A percentile compares a stretch with the other conserved stretches of the same genome.
These are phyloP conservation scores for Castanopsis chinensis DNA, from an alignment of 306 rosid genomes.

Conservation along the genomic window DNA sequence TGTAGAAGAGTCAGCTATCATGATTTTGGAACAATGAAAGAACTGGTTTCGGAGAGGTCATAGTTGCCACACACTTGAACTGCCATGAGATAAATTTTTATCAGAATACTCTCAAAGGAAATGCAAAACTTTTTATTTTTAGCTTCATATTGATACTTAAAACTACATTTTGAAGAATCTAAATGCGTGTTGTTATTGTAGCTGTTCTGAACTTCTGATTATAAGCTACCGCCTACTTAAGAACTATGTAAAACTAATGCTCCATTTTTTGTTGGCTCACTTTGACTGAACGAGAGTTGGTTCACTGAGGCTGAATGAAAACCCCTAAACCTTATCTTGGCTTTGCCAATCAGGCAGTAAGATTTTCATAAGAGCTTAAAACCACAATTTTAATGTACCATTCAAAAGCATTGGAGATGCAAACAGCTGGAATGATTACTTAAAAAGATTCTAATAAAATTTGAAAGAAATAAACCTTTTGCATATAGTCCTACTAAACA, in stretches of 20 bases:
- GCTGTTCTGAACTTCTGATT: neutral
- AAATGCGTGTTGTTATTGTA: neutral
- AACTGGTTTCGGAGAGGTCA: constrained; percentile 47
- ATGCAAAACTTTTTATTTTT: neutral
- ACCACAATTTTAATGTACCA: neutral
- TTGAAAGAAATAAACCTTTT: neutral
- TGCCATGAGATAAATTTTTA: constrained; percentile 28
- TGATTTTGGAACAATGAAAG: constrained; percentile 52
- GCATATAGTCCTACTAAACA: neutral
- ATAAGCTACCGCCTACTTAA: neutral
- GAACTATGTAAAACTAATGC: neutral
- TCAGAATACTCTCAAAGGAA: neutral
- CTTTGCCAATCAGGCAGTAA: neutral
- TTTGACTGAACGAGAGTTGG: neutral
- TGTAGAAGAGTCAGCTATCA: constrained; percentile 24
- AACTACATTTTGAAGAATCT: constrained; percentile 1
- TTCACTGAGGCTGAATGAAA: neutral
- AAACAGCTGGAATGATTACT: neutral
- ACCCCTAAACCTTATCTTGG: too few relatives aligned
- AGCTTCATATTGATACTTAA: constrained; percentile 16
- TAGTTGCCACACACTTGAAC: constrained; percentile 69
- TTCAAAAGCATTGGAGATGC: neutral
- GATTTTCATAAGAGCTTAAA: neutral
- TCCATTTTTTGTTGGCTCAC: neutral
- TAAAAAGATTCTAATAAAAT: neutral